Evolutionary conservation across 495 filamentous ascomycete species (phyloP), one percentile per base, ranked within the genome.

Genomic region (Articulospora tetracladia): DNA sequence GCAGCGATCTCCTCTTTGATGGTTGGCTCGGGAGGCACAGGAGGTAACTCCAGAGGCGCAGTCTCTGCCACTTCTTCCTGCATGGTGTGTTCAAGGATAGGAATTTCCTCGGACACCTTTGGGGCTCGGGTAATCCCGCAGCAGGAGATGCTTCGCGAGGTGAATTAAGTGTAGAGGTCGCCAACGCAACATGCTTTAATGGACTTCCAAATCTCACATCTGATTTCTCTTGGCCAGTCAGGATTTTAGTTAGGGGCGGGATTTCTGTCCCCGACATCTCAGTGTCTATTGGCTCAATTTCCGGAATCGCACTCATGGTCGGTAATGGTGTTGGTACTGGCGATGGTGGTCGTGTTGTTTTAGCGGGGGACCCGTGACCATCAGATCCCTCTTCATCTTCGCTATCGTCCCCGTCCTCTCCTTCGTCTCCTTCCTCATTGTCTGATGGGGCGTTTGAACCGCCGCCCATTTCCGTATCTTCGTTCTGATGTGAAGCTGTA

Each of bases 401-500:
- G 58, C 86, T 78, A 36, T 88, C 86, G 0, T 82, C 77, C 8
- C 76, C 70, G 55, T 78, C 69, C 72, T 82, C 65, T 20, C 77
- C 77, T 67, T 72, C 80, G 66, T 82, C 72, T 56, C 86, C 84
- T 36, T 82, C 85, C 23, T 77, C 82, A 32, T 83, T 77, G 32
- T 81, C 82, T 68, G 76, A 81, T 76, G 52, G 76, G 71, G 58
- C 71, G 69, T 52, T 79, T 70, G 60, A 76, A 68, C 58, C 74
- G 71, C 53, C 72, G 59, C 55, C 66, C 73, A 28, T 67, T 82
- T 72, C 64, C 11, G 61, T 75, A 39, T 78, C 75, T 62, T 75
- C 74, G 3, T 68, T 68, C 34, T 72, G 70, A 26, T 49, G 58
- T 46, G 58, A 59, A 36, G 64, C 41, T 34, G 34, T 44, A 22